These are phyloP conservation scores for Candida nitratophila DNA, from an alignment of 805 yeast genomes.

Conservation along the genomic window DNA sequence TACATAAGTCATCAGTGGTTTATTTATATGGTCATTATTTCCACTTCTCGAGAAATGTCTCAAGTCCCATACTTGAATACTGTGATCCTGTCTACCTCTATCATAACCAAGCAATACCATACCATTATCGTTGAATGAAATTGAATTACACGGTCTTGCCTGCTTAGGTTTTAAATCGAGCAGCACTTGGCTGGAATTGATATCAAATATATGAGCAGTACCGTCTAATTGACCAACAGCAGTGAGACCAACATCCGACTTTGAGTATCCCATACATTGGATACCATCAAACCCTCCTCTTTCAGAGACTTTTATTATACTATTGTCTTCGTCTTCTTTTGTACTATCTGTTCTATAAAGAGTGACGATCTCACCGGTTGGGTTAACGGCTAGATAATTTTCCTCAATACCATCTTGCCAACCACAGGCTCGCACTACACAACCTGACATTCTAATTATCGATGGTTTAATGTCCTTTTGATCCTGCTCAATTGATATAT, in stretches of 20 bases:
- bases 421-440: slow-evolving; percentile 47
- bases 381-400: slow-evolving; percentile 60
- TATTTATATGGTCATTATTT: slow-evolving; percentile 42
- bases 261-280: slow-evolving; percentile 60
- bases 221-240: slow-evolving; percentile 78
- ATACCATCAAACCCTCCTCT: slow-evolving; percentile 62
- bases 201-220: slow-evolving; percentile 52
- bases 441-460: slow-evolving; percentile 41
- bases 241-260: slow-evolving; percentile 45
- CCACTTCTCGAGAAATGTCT: slow-evolving; percentile 45
- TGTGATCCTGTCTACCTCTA: slow-evolving; percentile 66
- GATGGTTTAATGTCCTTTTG: neutral
- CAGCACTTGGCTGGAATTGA: slow-evolving; percentile 31
- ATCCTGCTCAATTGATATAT: neutral
- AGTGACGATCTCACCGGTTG: slow-evolving; percentile 74
- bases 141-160: slow-evolving; percentile 65
- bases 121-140: slow-evolving; percentile 61
- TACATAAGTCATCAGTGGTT: slow-evolving; percentile 50
- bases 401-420: slow-evolving; percentile 57
- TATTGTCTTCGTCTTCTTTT: slow-evolving; percentile 35
- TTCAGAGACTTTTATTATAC: slow-evolving; percentile 42
- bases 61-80: slow-evolving; percentile 76
- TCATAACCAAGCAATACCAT: slow-evolving; percentile 75
- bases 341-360: slow-evolving; percentile 36
- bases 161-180: slow-evolving; percentile 52